Percentiles rank a stretch among this genome's conserved stretches.
phyloP scores from a whole-genome alignment of 2,329 filamentous ascomycete species.

The Chalara sp. region DNA sequence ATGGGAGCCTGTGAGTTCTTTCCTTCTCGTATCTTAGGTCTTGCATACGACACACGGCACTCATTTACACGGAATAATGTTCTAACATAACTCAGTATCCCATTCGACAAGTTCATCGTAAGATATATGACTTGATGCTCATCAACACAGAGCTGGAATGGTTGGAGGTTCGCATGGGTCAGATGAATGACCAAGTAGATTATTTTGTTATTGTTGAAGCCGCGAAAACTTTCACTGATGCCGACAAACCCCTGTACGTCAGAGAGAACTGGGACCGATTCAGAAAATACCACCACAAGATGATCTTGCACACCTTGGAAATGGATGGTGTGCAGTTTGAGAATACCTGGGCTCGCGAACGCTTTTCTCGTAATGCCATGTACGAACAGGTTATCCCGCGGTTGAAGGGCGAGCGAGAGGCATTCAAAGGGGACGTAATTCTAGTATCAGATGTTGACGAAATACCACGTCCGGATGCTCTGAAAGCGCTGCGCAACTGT shows the following conservation, averaged over 20 bases:
- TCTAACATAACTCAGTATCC: neutral
- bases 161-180: slow-evolving; percentile 55
- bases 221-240: slow-evolving; percentile 48
- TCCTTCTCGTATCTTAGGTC: neutral
- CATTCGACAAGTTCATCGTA: slow-evolving; percentile 26
- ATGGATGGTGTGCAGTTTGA: slow-evolving; percentile 33
- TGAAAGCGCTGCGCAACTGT: slow-evolving; percentile 29
- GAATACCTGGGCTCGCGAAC: slow-evolving; percentile 42
- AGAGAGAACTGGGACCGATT: slow-evolving; percentile 45
- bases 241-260: slow-evolving; percentile 48
- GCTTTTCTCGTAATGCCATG: slow-evolving; percentile 47
- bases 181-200: slow-evolving; percentile 52
- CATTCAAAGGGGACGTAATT: slow-evolving; percentile 31
- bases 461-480: slow-evolving; percentile 29
- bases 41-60: too few relatives aligned
- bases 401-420: slow-evolving; percentile 25
- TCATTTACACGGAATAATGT: too few relatives aligned
- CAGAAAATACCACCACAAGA: slow-evolving; percentile 45
- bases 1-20: neutral
- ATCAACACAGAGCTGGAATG: slow-evolving; percentile 59
- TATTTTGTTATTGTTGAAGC: slow-evolving; percentile 59
- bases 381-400: slow-evolving; percentile 41
- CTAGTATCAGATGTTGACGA: slow-evolving; percentile 38
- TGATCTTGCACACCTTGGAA: slow-evolving; percentile 49
- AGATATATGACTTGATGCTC: slow-evolving; percentile 54